A percentile compares a stretch with the other conserved stretches of the same genome.
phyloP scores from a whole-genome alignment of 306 rosid genomes.

The Rosa rugosa region DNA sequence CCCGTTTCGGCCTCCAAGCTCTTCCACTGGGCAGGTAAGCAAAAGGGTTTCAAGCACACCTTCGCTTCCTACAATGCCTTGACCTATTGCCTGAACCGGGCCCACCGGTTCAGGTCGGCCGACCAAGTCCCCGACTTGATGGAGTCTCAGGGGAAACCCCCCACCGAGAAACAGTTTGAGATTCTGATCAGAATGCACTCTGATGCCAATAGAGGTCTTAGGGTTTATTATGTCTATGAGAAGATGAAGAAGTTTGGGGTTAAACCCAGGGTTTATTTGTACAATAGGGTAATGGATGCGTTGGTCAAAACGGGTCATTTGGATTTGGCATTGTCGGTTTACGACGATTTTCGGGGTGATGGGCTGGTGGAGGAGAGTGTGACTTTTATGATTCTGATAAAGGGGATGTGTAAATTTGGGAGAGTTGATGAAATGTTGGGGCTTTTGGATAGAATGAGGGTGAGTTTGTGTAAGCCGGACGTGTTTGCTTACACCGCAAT shows the following conservation, averaged over 20 bases:
- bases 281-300: constrained; percentile 74
- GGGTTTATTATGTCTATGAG: constrained; percentile 64
- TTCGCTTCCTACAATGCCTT: constrained; percentile 74
- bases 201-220: constrained; percentile 69
- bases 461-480: constrained; percentile 68
- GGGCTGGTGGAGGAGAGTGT: constrained; percentile 75
- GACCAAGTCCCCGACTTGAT: constrained; percentile 76
- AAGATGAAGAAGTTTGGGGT: constrained; percentile 80
- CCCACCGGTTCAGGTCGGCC: constrained; percentile 49
- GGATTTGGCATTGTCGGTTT: constrained; percentile 68
- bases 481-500: constrained; percentile 79
- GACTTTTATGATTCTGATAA: constrained; percentile 76
- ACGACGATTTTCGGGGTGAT: constrained; percentile 55
- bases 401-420: constrained; percentile 71
- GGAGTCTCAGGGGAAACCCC: constrained; percentile 79
- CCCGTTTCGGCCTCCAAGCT: constrained; percentile 60
- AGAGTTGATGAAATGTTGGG: constrained; percentile 59
- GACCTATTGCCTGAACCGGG: constrained; percentile 67
- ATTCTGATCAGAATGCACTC: constrained; percentile 73
- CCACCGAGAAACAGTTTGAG: constrained; percentile 87
- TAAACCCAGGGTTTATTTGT: constrained; percentile 72
- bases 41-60: constrained; percentile 66
- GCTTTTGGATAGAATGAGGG: constrained; percentile 64
- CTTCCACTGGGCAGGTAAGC: constrained; percentile 79
- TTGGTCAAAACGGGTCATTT: constrained; percentile 54